A percentile compares a stretch with the other conserved stretches of the same genome.
phyloP scores from a whole-genome alignment of 768 basidiomycete genomes.

The Sarcodon sp. region DNA sequence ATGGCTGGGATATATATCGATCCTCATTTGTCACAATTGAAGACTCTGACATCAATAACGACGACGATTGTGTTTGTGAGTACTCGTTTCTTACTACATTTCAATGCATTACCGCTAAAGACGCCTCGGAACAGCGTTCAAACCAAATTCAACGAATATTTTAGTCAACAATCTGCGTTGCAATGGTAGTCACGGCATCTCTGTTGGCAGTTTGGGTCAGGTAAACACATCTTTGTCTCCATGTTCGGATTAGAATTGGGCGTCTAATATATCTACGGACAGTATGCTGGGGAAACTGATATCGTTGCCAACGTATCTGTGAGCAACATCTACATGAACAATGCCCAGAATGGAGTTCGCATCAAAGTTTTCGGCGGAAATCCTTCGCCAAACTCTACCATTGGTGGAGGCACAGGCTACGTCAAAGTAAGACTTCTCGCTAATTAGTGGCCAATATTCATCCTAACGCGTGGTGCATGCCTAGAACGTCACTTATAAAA shows the following conservation, averaged over 20 bases:
- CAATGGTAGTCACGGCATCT: constrained; percentile 32
- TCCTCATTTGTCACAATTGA: constrained; percentile 20
- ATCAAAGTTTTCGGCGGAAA: constrained; percentile 39
- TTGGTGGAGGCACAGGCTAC: constrained; percentile 30
- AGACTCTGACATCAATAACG: constrained; percentile 26
- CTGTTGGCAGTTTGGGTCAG: constrained; percentile 36
- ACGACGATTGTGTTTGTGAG: constrained; percentile 26
- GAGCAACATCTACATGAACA: constrained; percentile 28
- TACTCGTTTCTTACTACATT: background rate
- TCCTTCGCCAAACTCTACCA: constrained; percentile 19
- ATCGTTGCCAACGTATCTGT: constrained; percentile 31
- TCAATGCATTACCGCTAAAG: background rate
- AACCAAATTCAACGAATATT: constrained; percentile 32
- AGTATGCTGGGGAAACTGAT: constrained; percentile 26
- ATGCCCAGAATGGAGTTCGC: constrained; percentile 35
- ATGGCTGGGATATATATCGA: constrained; percentile 39
- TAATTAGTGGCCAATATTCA: no score
- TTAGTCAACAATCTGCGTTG: constrained; percentile 27
- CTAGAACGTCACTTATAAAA: no score
- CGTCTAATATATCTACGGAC: background rate
- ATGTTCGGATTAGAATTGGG: background rate
- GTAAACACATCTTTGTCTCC: constrained; percentile 3
- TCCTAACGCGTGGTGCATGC: no score
- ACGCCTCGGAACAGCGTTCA: constrained; percentile 19
- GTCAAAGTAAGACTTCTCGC: constrained; percentile 11